Percentiles rank a stretch among this genome's conserved stretches.
These are phyloP conservation scores for Purpureocillium takamizusanense DNA, from an alignment of 2,329 filamentous ascomycete species.

Conservation along the genomic window DNA sequence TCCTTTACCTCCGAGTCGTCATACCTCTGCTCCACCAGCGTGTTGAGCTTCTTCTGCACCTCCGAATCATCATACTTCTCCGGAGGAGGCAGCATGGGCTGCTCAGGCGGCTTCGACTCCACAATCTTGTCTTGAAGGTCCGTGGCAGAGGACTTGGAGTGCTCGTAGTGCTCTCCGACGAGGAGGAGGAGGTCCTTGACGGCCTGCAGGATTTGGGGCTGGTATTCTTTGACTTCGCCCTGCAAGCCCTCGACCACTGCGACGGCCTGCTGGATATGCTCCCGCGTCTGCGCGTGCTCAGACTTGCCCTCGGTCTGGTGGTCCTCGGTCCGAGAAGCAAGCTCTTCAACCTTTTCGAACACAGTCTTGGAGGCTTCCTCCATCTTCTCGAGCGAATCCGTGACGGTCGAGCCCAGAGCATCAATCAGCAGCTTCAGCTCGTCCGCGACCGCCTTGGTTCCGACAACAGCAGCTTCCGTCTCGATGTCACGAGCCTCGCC, in stretches of 20 bases:
- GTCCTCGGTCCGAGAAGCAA: slow-evolving; percentile 67
- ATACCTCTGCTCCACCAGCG: slow-evolving; percentile 16
- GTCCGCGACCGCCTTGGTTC: slow-evolving; percentile 72
- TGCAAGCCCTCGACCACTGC: slow-evolving; percentile 67
- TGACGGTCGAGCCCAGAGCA: slow-evolving; percentile 71
- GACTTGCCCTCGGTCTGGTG: slow-evolving; percentile 62
- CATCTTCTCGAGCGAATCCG: slow-evolving; percentile 78
- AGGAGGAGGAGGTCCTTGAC: slow-evolving; percentile 78
- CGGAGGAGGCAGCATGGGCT: slow-evolving; percentile 43
- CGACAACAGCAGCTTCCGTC: slow-evolving; percentile 63
- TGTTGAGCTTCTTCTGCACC: slow-evolving; percentile 14
- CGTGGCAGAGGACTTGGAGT: slow-evolving; percentile 59
- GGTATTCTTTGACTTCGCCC: slow-evolving; percentile 68
- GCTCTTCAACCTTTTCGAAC: slow-evolving; percentile 72
- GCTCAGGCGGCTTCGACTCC: slow-evolving; percentile 51
- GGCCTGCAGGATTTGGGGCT: slow-evolving; percentile 80
- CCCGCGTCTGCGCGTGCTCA: slow-evolving; percentile 75
- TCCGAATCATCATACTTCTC: slow-evolving; percentile 40
- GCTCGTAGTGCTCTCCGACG: slow-evolving; percentile 80
- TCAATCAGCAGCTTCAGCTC: slow-evolving; percentile 83
- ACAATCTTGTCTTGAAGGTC: slow-evolving; percentile 50
- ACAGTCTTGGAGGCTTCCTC: slow-evolving; percentile 81
- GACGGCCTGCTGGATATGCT: slow-evolving; percentile 68
- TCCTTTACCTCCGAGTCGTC: slow-evolving; percentile 18
- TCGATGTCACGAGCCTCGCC: slow-evolving; percentile 65